These are phyloP conservation scores for Penicillium psychrofluorescens DNA, from an alignment of 495 filamentous ascomycete genomes.

Conservation along the genomic window DNA sequence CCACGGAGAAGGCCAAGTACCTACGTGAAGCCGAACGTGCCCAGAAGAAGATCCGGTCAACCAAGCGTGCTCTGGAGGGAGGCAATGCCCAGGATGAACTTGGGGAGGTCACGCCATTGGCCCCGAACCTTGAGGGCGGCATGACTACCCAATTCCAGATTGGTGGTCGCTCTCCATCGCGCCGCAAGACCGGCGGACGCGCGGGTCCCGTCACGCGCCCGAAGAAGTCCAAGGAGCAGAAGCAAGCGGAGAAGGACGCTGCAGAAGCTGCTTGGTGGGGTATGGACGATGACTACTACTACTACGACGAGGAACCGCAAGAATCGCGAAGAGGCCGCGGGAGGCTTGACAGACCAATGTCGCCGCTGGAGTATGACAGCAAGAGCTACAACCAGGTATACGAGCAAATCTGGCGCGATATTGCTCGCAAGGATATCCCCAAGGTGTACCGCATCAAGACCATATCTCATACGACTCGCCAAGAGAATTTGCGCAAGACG, in stretches of 20 bases:
- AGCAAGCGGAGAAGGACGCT: conserved; percentile 88
- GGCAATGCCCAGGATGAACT: conserved; percentile 77
- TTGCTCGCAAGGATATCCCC: conserved; percentile 85
- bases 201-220: conserved; percentile 55
- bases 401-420: conserved; percentile 95
- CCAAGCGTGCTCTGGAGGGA: conserved; percentile 72
- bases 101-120: conserved; percentile 64
- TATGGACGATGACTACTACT: conserved; percentile 71
- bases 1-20: conserved; percentile 67
- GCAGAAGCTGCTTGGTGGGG: conserved; percentile 85
- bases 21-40: conserved; percentile 74
- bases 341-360: conserved; percentile 56
- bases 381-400: conserved; percentile 96
- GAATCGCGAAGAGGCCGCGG: conserved; percentile 15
- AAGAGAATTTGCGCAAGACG: conserved; percentile 93
- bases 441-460: conserved; percentile 84
- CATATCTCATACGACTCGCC: conserved; percentile 72
- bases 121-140: conserved; percentile 79
- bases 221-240: conserved; percentile 93
- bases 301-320: too few species aligned
- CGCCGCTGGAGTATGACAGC: conserved; percentile 58
- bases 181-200: conserved; percentile 52
- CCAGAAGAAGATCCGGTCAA: conserved; percentile 81
- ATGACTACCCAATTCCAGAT: conserved; percentile 80
- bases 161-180: conserved; percentile 55